Evolutionary conservation across 1,284 basidiomycete species (phyloP).

Genomic region (Mycena sp.): DNA sequence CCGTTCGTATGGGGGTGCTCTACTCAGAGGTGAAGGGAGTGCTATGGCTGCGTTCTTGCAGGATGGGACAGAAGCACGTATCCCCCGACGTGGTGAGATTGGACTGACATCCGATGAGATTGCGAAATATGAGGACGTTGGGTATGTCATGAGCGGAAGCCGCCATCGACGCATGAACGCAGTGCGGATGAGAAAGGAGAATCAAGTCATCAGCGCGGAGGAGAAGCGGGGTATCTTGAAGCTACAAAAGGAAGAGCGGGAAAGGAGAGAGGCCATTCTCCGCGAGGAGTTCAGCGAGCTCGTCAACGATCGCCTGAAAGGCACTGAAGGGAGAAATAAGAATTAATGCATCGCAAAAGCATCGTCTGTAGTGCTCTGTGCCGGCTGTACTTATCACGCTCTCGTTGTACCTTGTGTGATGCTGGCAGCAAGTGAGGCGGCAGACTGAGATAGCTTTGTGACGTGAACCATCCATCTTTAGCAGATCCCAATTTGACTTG

Average conservation of each 20-base stretch:
- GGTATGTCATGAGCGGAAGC: slow-evolving; percentile 99
- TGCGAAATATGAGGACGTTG: slow-evolving; percentile 85
- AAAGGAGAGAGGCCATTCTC: slow-evolving; percentile 86
- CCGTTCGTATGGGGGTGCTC: slow-evolving; percentile 83
- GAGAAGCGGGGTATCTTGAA: slow-evolving; percentile 96
- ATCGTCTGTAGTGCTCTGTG: too few species aligned
- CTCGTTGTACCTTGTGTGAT: too few species aligned
- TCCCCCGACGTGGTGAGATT: slow-evolving; percentile 98
- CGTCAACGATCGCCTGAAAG: slow-evolving; percentile 78
- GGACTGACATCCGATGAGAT: slow-evolving; percentile 91
- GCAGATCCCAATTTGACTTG: too few species aligned
- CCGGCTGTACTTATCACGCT: too few species aligned
- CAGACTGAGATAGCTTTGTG: too few species aligned
- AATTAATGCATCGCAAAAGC: too few species aligned
- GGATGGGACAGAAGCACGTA: slow-evolving; percentile 88
- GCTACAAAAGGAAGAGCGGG: slow-evolving; percentile 92
- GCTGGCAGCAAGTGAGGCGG: too few species aligned
- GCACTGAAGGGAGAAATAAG: slow-evolving; percentile 30
- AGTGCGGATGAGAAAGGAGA: slow-evolving; percentile 97
- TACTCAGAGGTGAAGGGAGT: slow-evolving; percentile 93
- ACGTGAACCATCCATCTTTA: too few species aligned
- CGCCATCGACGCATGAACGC: slow-evolving; percentile 96
- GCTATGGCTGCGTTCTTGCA: slow-evolving; percentile 97
- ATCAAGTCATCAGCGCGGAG: slow-evolving; percentile 98
- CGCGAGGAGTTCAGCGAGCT: slow-evolving; percentile 85